Base-by-base conservation (phyloP, 164 flowering plant genomes). In the Tetrastigma voinierianum region DNA sequence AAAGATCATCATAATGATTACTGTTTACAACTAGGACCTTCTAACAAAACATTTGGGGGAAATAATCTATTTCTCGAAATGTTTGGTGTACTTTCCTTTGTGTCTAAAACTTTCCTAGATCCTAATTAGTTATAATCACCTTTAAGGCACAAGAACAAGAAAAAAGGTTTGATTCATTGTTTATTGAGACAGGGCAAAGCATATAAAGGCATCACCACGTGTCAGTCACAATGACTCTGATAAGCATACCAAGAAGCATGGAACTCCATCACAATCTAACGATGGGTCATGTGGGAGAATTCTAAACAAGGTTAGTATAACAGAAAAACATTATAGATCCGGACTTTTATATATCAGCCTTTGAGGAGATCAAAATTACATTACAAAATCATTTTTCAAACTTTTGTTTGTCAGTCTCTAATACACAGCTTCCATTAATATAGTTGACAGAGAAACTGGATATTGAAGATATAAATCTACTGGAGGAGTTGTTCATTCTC, bases 161-260 rank as follows among this genome's bases (percentile, higher is more conserved):
- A 11, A 15, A 16, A 63, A n/a, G 4, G 16, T 16, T 9, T 12
- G 43, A 52, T 13, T 15, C 40, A 14, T 8, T 53, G 51, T 56
- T 16, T 10, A 40, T 61, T 60, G 49, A 61, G 32, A 71, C 83
- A 93, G 98, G 83, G 91, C 98, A 71, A 89, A 86, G 80, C 90
- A 87, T 73, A 83, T 89, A 67, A 88, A 82, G 81, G 78, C 82
- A 64, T 74, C 80, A 65, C 80, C 83, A 46, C 59, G 68, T 47
- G 66, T 71, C 25, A 68, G 46, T 32, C 20, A 16, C 19, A 70
- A 21, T 55, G 83, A 81, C n/a, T n/a, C n/a, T 73, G 86, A 82
- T 58, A 80, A 71, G 71, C 32, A 4, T 57, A 70, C 51, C 43
- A 78, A 69, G 65, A 73, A 67, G 59, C 77, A 48, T 46, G 67